Evolutionary conservation across 345 rosid genomes (phyloP), one percentile per base, ranked within the genome.

Genomic region (Syzygium grande): DNA sequence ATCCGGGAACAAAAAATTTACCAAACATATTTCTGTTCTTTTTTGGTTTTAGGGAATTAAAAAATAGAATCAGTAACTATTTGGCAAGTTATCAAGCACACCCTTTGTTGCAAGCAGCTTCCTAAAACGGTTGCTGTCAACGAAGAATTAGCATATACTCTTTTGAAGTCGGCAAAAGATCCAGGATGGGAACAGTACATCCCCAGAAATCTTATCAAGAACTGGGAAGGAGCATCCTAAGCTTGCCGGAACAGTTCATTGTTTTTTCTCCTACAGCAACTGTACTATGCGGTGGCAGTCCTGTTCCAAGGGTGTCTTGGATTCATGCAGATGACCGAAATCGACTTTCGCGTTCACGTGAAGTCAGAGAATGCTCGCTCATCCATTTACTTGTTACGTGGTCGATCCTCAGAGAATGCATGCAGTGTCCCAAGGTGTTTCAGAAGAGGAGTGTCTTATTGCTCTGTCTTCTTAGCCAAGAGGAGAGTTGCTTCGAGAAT

Each of bases 391-490:
- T 52, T 14, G 54, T 52, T 52, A 15, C 17, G 54, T 15, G 54
- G 54, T 52, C 23, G 25, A 41, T 78, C 25, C 84, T 34, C 51
- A 19, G 51, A 27, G 15, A 52, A 52, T 15, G 22, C 22, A 25
- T 11, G 55, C 12, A 84, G 22, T 56, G 15, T 27, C 55, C 11
- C 15, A 7, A 84, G 56, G 77, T 63, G 77, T 63, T 38, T 19
- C 77, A 29, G 23, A 15, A 61, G 55, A 55, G 49, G 85, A 59
- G 49, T 56, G 87, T 58, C 89, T n/a, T 51, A 49, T 90, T 89
- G 87, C 93, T 89, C 90, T 43, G 90, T 89, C 93, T 88, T 87
- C 84, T 43, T 83, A 85, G 89, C 87, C 14, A 86, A 85, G 92
- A 22, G 85, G 87, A 21, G 25, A 73, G 63, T 84, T 90, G 90